These are phyloP conservation scores for Pleurotus platypus DNA, from an alignment of 768 basidiomycete species.

Conservation along the genomic window DNA sequence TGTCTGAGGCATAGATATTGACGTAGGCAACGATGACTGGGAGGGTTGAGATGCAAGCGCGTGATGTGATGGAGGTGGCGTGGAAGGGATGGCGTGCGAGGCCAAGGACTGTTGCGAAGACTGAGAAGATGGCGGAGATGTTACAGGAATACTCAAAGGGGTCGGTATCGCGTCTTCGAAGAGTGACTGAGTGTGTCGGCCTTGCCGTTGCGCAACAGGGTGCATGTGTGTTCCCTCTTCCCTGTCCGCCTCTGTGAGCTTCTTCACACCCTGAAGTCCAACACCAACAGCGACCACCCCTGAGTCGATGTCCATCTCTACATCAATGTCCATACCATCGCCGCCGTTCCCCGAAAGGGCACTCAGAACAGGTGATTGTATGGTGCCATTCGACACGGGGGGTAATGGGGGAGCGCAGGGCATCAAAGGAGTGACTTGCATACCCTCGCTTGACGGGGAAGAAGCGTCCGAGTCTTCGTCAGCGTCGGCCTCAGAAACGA, in stretches of 20 bases:
- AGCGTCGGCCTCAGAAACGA: slow-evolving; percentile 12
- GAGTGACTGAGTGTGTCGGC: slow-evolving; percentile 6
- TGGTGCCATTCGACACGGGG: background rate
- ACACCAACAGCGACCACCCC: slow-evolving; percentile 20
- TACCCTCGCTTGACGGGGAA: background rate
- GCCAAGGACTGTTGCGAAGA: background rate
- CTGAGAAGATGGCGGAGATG: background rate
- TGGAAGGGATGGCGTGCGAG: background rate
- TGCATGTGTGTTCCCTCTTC: slow-evolving; percentile 50
- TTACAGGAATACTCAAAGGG: background rate
- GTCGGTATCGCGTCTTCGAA: background rate
- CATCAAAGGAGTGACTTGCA: background rate
- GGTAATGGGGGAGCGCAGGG: background rate
- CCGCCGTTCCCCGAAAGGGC: slow-evolving; percentile 12
- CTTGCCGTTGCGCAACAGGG: slow-evolving; percentile 35
- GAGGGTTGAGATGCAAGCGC: background rate
- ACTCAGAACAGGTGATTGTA: background rate
- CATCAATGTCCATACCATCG: slow-evolving; percentile 15
- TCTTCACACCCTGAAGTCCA: slow-evolving; percentile 1
- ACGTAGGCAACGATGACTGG: background rate
- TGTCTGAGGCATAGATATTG: background rate
- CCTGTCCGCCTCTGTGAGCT: slow-evolving; percentile 7
- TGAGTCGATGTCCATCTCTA: slow-evolving; percentile 22
- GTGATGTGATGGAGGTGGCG: background rate
- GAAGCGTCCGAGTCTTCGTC: background rate